These are phyloP conservation scores for Lentinula lateritia DNA, from an alignment of 768 basidiomycete species.

Conservation along the genomic window DNA sequence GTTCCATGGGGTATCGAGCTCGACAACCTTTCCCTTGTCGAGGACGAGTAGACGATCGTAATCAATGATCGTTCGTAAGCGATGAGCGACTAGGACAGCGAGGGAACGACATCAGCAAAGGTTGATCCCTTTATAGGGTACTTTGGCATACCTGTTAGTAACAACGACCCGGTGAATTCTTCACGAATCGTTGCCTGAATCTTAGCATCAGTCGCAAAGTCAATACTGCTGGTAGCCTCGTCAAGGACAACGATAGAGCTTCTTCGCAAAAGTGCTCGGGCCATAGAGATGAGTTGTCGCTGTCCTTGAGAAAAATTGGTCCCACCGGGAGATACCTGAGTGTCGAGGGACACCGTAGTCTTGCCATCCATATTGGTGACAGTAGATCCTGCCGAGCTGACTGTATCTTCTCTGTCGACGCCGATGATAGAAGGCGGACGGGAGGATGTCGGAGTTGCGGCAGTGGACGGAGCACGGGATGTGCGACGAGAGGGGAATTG, in stretches of 20 bases:
- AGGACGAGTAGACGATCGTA: constrained; percentile 21
- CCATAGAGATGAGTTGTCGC: constrained; percentile 83
- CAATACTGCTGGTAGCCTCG: constrained; percentile 83
- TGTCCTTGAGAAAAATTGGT: constrained; percentile 93
- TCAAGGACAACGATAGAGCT: constrained; percentile 75
- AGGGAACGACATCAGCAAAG: neutral
- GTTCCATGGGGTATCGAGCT: constrained; percentile 70
- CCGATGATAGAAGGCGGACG: constrained; percentile 34
- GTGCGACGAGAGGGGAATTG: constrained; percentile 41
- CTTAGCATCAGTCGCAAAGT: constrained; percentile 84
- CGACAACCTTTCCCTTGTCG: constrained; percentile 39
- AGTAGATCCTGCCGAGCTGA: constrained; percentile 35
- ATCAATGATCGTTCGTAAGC: constrained; percentile 20
- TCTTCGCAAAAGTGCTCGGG: constrained; percentile 67
- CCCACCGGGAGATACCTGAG: constrained; percentile 80
- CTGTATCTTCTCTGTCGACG: constrained; percentile 31
- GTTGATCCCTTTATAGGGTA: no score
- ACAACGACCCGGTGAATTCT: constrained; percentile 71
- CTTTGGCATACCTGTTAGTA: constrained; percentile 57
- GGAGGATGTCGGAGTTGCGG: constrained; percentile 41
- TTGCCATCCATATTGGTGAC: constrained; percentile 54
- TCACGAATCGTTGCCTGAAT: constrained; percentile 86
- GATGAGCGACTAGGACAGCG: constrained; percentile 18
- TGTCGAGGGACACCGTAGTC: constrained; percentile 59
- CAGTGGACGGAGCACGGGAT: constrained; percentile 43